Evolutionary conservation across 169 alveolate species (phyloP).

Genomic region (Besnoitia besnoiti): DNA sequence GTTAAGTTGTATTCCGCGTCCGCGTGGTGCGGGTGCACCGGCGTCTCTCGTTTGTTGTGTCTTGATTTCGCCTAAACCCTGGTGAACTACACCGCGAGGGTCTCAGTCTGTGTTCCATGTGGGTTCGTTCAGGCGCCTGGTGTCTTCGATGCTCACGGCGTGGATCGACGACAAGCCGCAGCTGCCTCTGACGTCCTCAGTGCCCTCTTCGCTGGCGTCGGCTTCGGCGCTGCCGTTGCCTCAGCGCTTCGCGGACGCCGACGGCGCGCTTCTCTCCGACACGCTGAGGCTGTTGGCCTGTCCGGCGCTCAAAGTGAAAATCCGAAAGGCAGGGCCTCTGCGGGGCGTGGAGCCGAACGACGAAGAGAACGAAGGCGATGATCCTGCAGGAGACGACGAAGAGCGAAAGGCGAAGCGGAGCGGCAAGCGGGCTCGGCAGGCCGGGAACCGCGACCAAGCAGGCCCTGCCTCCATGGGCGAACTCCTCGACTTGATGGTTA

Average conservation of each 20-base stretch:
- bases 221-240: slow-evolving; percentile 4
- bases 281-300: slow-evolving; percentile 51
- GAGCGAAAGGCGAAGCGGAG: background rate
- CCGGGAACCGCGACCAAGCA: background rate
- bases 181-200: background rate
- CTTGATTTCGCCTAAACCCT: too few relatives aligned
- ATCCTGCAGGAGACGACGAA: background rate
- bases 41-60: too few relatives aligned
- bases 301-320: background rate
- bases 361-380: background rate
- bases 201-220: background rate
- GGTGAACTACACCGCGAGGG: too few relatives aligned
- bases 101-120: background rate
- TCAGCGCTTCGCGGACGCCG: slow-evolving; percentile 8
- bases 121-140: slow-evolving; percentile 36
- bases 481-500: slow-evolving; percentile 36
- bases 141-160: slow-evolving; percentile 23
- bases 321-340: background rate
- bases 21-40: too few relatives aligned
- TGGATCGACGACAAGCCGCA: slow-evolving; percentile 51
- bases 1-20: too few relatives aligned
- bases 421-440: background rate
- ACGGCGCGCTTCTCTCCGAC: slow-evolving; percentile 45
- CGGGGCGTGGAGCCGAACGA: background rate
- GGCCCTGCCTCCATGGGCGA: background rate